These are phyloP conservation scores for Globisporangium splendens DNA, from an alignment of 352 stramenopile species.

Conservation along the genomic window DNA sequence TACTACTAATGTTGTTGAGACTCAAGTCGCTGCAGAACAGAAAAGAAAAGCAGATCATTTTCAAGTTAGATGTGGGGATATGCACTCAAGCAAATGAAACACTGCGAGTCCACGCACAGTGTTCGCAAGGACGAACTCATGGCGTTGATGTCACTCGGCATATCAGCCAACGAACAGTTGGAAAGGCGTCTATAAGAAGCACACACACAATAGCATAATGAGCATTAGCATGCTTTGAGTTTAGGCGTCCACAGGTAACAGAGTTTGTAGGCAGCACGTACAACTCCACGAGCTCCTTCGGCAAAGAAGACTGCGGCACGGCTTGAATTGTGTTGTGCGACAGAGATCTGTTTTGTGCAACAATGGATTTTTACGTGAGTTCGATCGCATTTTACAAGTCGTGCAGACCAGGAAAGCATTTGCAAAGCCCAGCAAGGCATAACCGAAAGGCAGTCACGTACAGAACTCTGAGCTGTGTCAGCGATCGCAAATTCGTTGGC, in stretches of 20 bases:
- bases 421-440: not conserved
- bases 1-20: constrained; percentile 11
- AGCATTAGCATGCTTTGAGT: too few species aligned
- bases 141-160: not conserved
- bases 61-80: not conserved
- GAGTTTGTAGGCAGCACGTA: not conserved
- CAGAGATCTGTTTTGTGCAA: constrained; percentile 4
- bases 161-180: constrained; percentile 13
- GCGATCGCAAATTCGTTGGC: constrained; percentile 6
- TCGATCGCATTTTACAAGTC: too few species aligned
- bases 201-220: not conserved
- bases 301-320: not conserved
- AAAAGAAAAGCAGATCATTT: not conserved
- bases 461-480: constrained; percentile 9
- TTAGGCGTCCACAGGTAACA: not conserved
- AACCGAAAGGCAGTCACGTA: not conserved
- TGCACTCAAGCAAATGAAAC: not conserved
- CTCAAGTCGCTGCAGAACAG: constrained; percentile 9
- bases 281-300: constrained; percentile 12
- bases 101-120: constrained; percentile 5
- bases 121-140: constrained; percentile 6
- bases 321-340: constrained; percentile 4
- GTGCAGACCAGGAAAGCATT: too few species aligned
- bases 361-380: too few species aligned
- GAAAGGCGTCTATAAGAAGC: constrained; percentile 4